phyloP scores from a whole-genome alignment of 2,329 filamentous ascomycete species.

The Colletotrichum eremochloae region DNA sequence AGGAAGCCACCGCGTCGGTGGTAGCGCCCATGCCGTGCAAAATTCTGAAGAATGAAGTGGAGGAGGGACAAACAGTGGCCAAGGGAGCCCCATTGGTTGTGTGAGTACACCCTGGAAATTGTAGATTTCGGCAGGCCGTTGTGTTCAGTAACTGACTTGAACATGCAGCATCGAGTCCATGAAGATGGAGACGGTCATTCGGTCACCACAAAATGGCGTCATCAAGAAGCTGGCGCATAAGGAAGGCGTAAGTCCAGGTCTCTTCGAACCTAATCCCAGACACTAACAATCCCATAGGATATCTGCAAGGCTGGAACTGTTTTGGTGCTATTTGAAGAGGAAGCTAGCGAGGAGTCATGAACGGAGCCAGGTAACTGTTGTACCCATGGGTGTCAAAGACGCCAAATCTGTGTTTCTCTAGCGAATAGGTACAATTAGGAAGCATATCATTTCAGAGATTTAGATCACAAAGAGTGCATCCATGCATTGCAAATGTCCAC shows the following conservation, averaged over 20 bases:
- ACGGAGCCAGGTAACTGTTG: background rate
- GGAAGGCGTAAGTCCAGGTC: constrained; percentile 71
- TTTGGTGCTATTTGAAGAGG: constrained; percentile 78
- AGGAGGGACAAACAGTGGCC: constrained; percentile 83
- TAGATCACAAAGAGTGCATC: too few relatives aligned
- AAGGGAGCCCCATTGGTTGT: constrained; percentile 92
- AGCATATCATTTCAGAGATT: background rate
- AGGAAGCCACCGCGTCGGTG: constrained; percentile 85
- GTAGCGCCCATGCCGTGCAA: constrained; percentile 98
- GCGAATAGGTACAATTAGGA: background rate
- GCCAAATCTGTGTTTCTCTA: background rate
- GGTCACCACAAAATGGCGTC: constrained; percentile 79
- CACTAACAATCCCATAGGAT: constrained; percentile 63
- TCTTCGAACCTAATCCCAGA: constrained; percentile 17
- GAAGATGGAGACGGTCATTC: constrained; percentile 91
- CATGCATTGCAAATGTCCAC: too few relatives aligned
- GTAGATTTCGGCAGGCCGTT: background rate
- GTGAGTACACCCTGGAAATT: constrained; percentile 57
- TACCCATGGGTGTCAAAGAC: background rate
- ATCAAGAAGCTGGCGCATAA: constrained; percentile 81
- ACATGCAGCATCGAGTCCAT: constrained; percentile 79
- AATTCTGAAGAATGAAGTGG: constrained; percentile 89
- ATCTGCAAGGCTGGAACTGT: constrained; percentile 84
- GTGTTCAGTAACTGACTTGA: constrained; percentile 44
- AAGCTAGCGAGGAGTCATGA: constrained; percentile 41